These are phyloP conservation scores for Candida maesae DNA, from an alignment of 805 yeast genomes.

Conservation along the genomic window DNA sequence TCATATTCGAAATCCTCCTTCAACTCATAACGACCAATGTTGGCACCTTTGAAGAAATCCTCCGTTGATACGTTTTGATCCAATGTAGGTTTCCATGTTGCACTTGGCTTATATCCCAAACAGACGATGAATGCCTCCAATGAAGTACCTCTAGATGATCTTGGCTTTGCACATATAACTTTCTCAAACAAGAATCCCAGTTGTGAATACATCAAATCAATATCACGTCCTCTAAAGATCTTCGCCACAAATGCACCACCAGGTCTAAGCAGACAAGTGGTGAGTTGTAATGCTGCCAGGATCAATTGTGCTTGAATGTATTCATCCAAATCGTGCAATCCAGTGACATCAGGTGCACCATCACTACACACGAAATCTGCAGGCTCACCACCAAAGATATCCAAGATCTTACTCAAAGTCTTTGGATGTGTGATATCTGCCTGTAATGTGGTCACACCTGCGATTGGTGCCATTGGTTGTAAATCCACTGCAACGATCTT, in stretches of 20 bases:
- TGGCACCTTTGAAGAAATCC: slow-evolving; percentile 68
- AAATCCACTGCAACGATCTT: slow-evolving; percentile 92
- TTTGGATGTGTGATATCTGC: slow-evolving; percentile 97
- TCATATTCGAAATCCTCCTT: slow-evolving; percentile 42
- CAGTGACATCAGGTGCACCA: slow-evolving; percentile 99
- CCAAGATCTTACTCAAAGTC: slow-evolving; percentile 71
- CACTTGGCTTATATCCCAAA: slow-evolving; percentile 77
- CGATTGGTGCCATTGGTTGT: slow-evolving; percentile 97
- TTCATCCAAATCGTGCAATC: slow-evolving; percentile 93
- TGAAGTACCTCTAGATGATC: slow-evolving; percentile 93
- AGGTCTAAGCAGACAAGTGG: slow-evolving; percentile 81
- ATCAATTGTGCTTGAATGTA: slow-evolving; percentile 94
- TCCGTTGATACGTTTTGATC: slow-evolving; percentile 62
- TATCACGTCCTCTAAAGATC: slow-evolving; percentile 93
- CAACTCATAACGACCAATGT: slow-evolving; percentile 50
- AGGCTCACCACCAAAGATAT: slow-evolving; percentile 82
- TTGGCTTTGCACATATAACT: slow-evolving; percentile 93
- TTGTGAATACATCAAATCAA: slow-evolving; percentile 91
- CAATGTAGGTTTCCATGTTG: slow-evolving; percentile 74
- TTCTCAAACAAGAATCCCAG: slow-evolving; percentile 78
- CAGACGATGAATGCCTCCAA: slow-evolving; percentile 94
- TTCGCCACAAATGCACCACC: slow-evolving; percentile 96
- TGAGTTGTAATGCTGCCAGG: slow-evolving; percentile 84
- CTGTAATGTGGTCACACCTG: slow-evolving; percentile 83
- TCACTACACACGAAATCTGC: slow-evolving; percentile 97